Evolutionary conservation across 352 stramenopile species (phyloP), one percentile per base, ranked within the genome.

Genomic region (Phytophthora boehmeriae): DNA sequence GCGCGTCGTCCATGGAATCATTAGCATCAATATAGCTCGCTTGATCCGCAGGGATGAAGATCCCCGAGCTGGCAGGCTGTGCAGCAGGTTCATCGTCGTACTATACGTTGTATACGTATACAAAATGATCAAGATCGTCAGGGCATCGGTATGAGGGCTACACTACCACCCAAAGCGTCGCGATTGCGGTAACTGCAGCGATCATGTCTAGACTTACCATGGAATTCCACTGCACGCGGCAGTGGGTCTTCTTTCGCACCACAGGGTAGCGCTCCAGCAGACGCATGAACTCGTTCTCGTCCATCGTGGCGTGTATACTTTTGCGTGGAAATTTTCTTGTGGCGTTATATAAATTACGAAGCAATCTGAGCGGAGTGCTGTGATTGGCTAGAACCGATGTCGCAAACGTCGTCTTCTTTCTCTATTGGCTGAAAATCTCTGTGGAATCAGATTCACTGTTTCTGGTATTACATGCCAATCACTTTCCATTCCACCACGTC

Each of bases 221-320:
- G 27, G 79, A 73, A 54, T 93, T 93, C 84, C 84, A 93, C 70
- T 93, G 80, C 35, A 92, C 84, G 50, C 82, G 84, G 56, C 69
- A 77, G 60, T 89, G 75, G 35, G 80, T 93, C 73, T 86, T 85
- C 67, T 88, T 91, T 56, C 84, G 84, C 71, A 92, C 84, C 30
- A 92, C 75, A 0, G 84, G 84, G 73, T 88, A 93, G 66, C 75
- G 73, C 69, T 86, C 84, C 42, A 93, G 65, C 73, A 84, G 59
- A 32, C 73, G 71, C 64, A 71, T 59, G 73, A 93, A 93, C 73
- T 91, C 82, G 56, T 28, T 27, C 17, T 90, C 82, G 72, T 93
- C 78, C 84, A 93, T 93, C 5, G 13, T 38, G 22, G 5, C 22
- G n/a, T 66, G 10, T n/a, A 13, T 13, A n/a, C n/a, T n/a, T 42